These are phyloP conservation scores for Globisporangium cylindrosporum DNA, from an alignment of 352 stramenopile genomes.

Conservation along the genomic window DNA sequence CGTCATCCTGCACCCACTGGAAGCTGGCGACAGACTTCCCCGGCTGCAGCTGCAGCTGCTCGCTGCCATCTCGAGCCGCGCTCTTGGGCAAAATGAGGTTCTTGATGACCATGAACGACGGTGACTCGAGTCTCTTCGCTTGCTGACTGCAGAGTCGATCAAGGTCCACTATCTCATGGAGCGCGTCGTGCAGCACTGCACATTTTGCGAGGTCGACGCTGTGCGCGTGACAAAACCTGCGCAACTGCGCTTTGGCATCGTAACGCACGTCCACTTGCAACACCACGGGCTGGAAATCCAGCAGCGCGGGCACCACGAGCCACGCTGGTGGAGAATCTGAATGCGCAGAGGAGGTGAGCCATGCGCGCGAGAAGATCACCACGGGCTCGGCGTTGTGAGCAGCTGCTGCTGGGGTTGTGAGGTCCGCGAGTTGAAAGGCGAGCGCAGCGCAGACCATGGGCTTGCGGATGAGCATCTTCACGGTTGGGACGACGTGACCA, in stretches of 20 bases:
- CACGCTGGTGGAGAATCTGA: conserved; percentile 4
- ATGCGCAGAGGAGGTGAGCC: background rate
- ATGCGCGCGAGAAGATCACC: conserved; percentile 16
- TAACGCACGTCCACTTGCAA: conserved; percentile 31
- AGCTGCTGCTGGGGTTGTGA: background rate
- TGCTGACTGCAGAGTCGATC: conserved; percentile 23
- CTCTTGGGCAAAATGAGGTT: conserved; percentile 24
- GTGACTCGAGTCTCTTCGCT: conserved; percentile 4
- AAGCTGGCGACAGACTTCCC: background rate
- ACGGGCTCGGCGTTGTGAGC: background rate
- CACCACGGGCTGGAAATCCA: conserved; percentile 52
- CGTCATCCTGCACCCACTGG: conserved; percentile 36
- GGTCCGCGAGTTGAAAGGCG: background rate
- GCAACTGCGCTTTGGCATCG: conserved; percentile 28
- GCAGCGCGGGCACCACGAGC: conserved; percentile 37
- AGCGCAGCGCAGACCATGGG: background rate
- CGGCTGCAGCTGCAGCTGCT: background rate
- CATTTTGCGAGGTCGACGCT: conserved; percentile 25
- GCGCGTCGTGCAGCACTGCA: conserved; percentile 20
- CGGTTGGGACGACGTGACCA: background rate
- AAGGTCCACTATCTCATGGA: conserved; percentile 32
- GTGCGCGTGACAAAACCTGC: conserved; percentile 41
- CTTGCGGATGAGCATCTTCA: background rate
- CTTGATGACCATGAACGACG: conserved; percentile 42
- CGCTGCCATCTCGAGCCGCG: background rate